phyloP scores from a whole-genome alignment of 352 stramenopile genomes.

The Aphanomyces invadans region DNA sequence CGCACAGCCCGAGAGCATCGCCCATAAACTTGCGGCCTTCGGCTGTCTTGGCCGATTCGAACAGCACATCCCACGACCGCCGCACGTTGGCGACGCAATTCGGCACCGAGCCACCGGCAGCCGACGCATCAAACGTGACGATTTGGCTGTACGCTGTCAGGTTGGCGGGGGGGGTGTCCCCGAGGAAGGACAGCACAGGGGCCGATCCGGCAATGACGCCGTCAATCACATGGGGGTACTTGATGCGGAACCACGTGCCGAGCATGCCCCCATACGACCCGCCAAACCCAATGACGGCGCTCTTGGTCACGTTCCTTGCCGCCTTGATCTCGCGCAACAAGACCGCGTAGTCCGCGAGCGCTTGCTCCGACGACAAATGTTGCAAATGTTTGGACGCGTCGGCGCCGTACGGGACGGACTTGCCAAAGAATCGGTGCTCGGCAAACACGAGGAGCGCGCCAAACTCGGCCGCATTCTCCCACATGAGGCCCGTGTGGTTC shows the following conservation, averaged over 20 bases:
- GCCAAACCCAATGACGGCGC: constrained; percentile 52
- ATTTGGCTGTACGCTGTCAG: constrained; percentile 38
- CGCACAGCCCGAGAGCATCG: constrained; percentile 45
- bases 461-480: constrained; percentile 56
- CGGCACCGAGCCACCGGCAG: constrained; percentile 45
- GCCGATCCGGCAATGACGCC: constrained; percentile 56
- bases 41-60: constrained; percentile 37
- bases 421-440: constrained; percentile 72
- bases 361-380: constrained; percentile 30
- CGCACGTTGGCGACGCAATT: constrained; percentile 79
- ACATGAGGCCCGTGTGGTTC: constrained; percentile 65
- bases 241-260: constrained; percentile 56
- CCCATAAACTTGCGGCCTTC: constrained; percentile 40
- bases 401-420: constrained; percentile 56
- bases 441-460: constrained; percentile 62
- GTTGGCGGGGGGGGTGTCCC: constrained; percentile 38
- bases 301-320: constrained; percentile 35
- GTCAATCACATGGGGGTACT: constrained; percentile 66
- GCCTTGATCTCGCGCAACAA: constrained; percentile 43
- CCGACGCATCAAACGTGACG: constrained; percentile 54
- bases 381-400: constrained; percentile 12
- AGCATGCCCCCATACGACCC: constrained; percentile 79
- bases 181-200: constrained; percentile 47
- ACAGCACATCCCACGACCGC: constrained; percentile 49
- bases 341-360: constrained; percentile 62